Conservation (phyloP, 495 filamentous ascomycete species). For the Neurospora discreta region DNA sequence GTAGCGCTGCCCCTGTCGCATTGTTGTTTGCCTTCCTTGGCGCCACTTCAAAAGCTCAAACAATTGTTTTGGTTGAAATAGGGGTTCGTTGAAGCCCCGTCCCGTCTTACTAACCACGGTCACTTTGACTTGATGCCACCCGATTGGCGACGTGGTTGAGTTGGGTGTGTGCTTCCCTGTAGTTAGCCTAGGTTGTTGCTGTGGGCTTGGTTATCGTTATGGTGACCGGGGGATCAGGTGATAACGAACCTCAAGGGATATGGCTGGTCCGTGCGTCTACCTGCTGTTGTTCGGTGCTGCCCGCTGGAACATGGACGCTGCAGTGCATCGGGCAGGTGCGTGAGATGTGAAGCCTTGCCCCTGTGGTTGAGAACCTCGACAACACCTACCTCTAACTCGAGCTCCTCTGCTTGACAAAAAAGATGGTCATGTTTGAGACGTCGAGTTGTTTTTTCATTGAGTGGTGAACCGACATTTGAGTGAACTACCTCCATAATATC, state of each 20-base stretch:
- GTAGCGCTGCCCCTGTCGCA: neutral
- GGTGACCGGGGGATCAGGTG: neutral
- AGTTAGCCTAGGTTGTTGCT: no score
- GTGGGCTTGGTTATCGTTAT: neutral
- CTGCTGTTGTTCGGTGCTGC: neutral
- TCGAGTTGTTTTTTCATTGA: neutral
- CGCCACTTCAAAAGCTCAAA: neutral
- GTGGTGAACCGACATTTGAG: neutral
- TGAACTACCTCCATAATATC: neutral
- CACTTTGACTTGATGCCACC: neutral
- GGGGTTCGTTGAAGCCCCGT: neutral
- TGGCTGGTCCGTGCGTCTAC: neutral
- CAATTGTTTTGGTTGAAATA: neutral
- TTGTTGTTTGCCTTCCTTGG: neutral
- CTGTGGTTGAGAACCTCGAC: no score
- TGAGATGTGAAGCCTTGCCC: neutral
- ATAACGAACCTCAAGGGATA: neutral
- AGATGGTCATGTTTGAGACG: neutral
- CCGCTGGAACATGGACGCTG: neutral
- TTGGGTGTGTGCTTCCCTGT: neutral
- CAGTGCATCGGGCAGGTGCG: neutral
- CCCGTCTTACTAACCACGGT: neutral
- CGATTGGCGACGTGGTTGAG: neutral
- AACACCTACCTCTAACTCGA: neutral
- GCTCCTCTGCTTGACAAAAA: neutral